phyloP scores from a whole-genome alignment of 2,329 filamentous ascomycete species.

The Epichloe sylvatica region DNA sequence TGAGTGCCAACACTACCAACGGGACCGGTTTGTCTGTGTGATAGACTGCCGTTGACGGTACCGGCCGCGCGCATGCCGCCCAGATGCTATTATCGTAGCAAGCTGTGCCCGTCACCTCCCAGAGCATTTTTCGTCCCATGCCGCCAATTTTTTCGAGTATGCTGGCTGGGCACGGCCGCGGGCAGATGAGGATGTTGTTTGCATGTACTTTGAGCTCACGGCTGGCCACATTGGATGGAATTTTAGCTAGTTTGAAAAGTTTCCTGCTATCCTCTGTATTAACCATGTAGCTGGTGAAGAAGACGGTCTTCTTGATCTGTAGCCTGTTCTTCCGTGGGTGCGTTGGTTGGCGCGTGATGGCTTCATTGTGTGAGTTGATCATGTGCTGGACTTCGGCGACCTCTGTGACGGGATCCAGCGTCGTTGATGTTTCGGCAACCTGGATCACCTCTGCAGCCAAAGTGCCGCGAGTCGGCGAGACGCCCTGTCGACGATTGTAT shows the following conservation, averaged over 20 bases:
- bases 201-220: conserved; percentile 68
- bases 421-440: conserved; percentile 61
- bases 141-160: conserved; percentile 78
- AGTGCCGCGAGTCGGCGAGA: conserved; percentile 41
- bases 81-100: conserved; percentile 70
- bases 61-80: conserved; percentile 67
- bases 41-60: conserved; percentile 50
- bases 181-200: conserved; percentile 83
- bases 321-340: conserved; percentile 32
- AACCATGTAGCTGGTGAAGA: conserved; percentile 88
- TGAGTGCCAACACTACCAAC: conserved; percentile 68
- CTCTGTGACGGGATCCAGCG: conserved; percentile 65
- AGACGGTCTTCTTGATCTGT: conserved; percentile 72
- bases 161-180: conserved; percentile 55
- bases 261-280: conserved; percentile 54
- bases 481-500: conserved; percentile 51
- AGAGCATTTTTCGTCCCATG: conserved; percentile 67
- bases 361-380: conserved; percentile 72
- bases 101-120: conserved; percentile 68
- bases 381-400: conserved; percentile 75
- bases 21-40: conserved; percentile 71
- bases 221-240: conserved; percentile 48
- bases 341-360: conserved; percentile 22
- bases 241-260: conserved; percentile 54
- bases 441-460: conserved; percentile 73